Evolutionary conservation across 768 basidiomycete species (phyloP), one percentile per base, ranked within the genome.

Genomic region (Pisolithus marmoratus): DNA sequence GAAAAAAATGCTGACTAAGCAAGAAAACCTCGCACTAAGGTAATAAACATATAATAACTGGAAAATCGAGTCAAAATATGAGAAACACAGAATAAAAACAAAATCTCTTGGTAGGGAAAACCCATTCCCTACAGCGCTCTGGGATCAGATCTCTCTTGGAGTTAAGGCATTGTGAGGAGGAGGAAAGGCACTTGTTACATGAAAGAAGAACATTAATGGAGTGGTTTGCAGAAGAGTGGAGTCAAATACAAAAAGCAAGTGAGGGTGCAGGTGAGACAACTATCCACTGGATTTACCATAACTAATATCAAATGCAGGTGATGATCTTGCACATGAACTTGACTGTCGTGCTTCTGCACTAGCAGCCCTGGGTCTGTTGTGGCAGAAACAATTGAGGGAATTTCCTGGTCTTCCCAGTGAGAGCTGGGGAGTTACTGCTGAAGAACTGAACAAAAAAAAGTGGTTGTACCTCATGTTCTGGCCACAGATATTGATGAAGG

Each of bases 11-110:
- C n/a, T n/a, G n/a, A n/a, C n/a, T n/a, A n/a, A n/a, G n/a, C n/a
- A n/a, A n/a, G n/a, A n/a, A n/a, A n/a, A n/a, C n/a, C n/a, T n/a
- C n/a, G n/a, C n/a, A n/a, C n/a, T n/a, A n/a, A n/a, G n/a, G n/a
- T n/a, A n/a, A n/a, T n/a, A n/a, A n/a, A n/a, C n/a, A n/a, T n/a
- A 70, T 54, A 54, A 58, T 17, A 70, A 71, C 15, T 73, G 71
- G 69, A n/a, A n/a, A n/a, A n/a, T n/a, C n/a, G n/a, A n/a, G n/a
- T n/a, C n/a, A n/a, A n/a, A n/a, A n/a, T n/a, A n/a, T n/a, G n/a
- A n/a, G n/a, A n/a, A n/a, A n/a, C n/a, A n/a, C 61, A 69, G 46
- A 64, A 70, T 48, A 19, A 64, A 19, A 46, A 44, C n/a, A n/a
- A n/a, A n/a, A n/a, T n/a, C n/a, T n/a, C n/a, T n/a, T n/a, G n/a